Evolutionary conservation across 202 grass and related monocot species (phyloP).

Genomic region (Carex sylvatica): DNA sequence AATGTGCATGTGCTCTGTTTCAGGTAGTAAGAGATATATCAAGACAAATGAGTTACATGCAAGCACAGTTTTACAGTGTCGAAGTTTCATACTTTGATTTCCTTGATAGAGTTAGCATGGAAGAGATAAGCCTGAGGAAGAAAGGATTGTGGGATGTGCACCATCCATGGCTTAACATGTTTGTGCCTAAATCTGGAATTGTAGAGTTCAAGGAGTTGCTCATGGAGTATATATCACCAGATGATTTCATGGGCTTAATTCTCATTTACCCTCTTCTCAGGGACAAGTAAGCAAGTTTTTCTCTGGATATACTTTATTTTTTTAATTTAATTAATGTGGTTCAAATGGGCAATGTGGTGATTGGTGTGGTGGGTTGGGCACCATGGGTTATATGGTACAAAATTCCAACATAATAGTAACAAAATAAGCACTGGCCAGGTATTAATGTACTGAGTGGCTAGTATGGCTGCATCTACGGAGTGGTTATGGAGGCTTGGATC

Average conservation of each 20-base stretch:
- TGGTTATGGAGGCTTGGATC: background rate
- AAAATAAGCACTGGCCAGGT: background rate
- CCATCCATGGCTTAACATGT: slow-evolving; percentile 99
- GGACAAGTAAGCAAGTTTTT: slow-evolving; percentile 72
- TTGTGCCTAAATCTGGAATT: slow-evolving; percentile 81
- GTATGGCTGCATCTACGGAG: background rate
- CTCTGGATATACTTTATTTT: background rate
- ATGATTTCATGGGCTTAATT: slow-evolving; percentile 76
- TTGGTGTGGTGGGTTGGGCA: background rate
- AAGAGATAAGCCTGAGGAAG: slow-evolving; percentile 73
- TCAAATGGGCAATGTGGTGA: background rate
- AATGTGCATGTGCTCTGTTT: slow-evolving; percentile 16
- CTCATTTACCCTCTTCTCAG: slow-evolving; percentile 89
- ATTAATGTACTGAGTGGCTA: background rate
- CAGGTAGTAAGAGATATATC: slow-evolving; percentile 66
- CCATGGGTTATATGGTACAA: background rate
- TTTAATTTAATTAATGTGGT: background rate
- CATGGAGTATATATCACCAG: slow-evolving; percentile 60
- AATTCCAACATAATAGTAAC: background rate
- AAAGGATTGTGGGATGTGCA: slow-evolving; percentile 84
- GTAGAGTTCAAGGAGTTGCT: slow-evolving; percentile 57
- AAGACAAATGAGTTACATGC: slow-evolving; percentile 65
- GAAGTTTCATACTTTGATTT: slow-evolving; percentile 98
- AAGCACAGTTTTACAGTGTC: slow-evolving; percentile 62
- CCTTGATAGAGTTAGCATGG: slow-evolving; percentile 89